Evolutionary conservation across 176 grass and related monocot species (phyloP).

Genomic region (Eremochloa ophiuroides): DNA sequence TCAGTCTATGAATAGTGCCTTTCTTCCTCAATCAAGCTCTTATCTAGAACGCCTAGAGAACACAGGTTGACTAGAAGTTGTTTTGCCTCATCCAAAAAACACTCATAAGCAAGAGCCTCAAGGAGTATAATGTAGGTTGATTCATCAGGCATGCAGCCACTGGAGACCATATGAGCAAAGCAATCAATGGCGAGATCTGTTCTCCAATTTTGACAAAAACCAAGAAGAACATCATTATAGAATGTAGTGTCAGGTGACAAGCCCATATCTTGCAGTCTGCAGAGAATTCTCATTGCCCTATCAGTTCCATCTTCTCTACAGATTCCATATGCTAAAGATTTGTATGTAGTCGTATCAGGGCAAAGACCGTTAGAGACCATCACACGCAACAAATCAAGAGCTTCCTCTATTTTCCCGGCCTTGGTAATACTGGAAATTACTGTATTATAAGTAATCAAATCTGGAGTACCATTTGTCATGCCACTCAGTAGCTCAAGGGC

Average conservation of each 20-base stretch:
- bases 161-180: conserved; percentile 49
- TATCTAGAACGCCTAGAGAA: conserved; percentile 40
- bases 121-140: conserved; percentile 49
- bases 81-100: conserved; percentile 37
- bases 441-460: conserved; percentile 39
- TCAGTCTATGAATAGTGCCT: background rate
- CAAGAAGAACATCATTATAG: conserved; percentile 50
- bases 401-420: conserved; percentile 34
- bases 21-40: conserved; percentile 33
- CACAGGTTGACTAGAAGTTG: conserved; percentile 30
- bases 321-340: conserved; percentile 38
- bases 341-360: conserved; percentile 46
- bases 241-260: conserved; percentile 36
- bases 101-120: conserved; percentile 43
- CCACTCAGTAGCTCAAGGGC: conserved; percentile 10
- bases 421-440: conserved; percentile 39
- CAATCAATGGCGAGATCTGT: conserved; percentile 43
- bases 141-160: conserved; percentile 48
- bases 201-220: conserved; percentile 42
- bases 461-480: background rate
- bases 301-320: conserved; percentile 30
- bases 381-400: conserved; percentile 44
- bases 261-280: conserved; percentile 43
- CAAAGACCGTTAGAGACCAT: conserved; percentile 33
- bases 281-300: conserved; percentile 32